These are phyloP conservation scores for Auxenochlorella pyrenoidosa DNA, from an alignment of 139 green algal species.

Conservation along the genomic window DNA sequence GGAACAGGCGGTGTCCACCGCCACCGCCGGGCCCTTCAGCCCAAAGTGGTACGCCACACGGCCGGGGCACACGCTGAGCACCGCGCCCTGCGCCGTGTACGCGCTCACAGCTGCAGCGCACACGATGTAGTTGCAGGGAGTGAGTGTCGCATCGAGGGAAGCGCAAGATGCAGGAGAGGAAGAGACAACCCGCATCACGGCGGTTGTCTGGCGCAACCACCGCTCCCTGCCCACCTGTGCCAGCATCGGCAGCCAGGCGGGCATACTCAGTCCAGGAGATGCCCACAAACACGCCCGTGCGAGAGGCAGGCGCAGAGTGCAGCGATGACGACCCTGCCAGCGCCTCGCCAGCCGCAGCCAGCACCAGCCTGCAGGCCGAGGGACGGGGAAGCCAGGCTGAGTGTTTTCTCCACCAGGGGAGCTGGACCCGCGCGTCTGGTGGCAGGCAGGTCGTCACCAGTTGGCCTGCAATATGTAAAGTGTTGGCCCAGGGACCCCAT, in stretches of 20 bases:
- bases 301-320: not conserved
- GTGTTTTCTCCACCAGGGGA: too few species aligned
- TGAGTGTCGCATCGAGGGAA: not conserved
- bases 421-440: too few species aligned
- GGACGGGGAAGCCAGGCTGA: too few species aligned
- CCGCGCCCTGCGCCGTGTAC: slow-evolving; percentile 64
- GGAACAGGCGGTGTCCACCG: slow-evolving; percentile 80
- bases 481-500: too few species aligned
- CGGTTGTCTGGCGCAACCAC: too few species aligned
- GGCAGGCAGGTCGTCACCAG: too few species aligned
- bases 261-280: slow-evolving; percentile 78
- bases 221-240: not conserved
- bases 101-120: slow-evolving; percentile 38
- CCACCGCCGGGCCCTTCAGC: slow-evolving; percentile 76
- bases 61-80: slow-evolving; percentile 69
- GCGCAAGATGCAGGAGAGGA: not conserved
- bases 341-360: slow-evolving; percentile 60
- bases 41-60: slow-evolving; percentile 83
- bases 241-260: slow-evolving; percentile 57
- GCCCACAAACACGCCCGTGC: slow-evolving; percentile 58
- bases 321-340: not conserved
- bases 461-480: too few species aligned
- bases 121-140: not conserved
- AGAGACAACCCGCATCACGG: not conserved
- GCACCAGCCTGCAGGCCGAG: slow-evolving; percentile 61